Evolutionary conservation across 2,329 filamentous ascomycete species (phyloP).

Genomic region (Pyrenochaeta sp.): DNA sequence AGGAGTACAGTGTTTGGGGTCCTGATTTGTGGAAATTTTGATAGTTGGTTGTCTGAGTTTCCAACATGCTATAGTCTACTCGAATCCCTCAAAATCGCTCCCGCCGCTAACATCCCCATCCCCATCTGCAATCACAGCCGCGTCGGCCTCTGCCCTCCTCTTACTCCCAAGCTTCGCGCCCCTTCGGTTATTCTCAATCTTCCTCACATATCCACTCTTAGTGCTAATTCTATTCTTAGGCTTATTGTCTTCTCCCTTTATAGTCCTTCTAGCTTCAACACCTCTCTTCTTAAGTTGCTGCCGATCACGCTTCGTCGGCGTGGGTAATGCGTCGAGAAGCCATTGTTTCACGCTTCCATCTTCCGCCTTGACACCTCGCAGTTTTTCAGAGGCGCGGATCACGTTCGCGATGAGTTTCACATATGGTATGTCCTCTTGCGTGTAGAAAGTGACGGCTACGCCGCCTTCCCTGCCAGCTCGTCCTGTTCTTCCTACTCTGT

Average conservation of each 20-base stretch:
- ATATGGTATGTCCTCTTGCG: slow-evolving; percentile 89
- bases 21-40: neutral
- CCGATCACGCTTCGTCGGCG: slow-evolving; percentile 82
- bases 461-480: slow-evolving; percentile 87
- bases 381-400: slow-evolving; percentile 81
- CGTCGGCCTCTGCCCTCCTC: slow-evolving; percentile 34
- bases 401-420: slow-evolving; percentile 94
- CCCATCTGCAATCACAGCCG: slow-evolving; percentile 23
- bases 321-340: slow-evolving; percentile 87
- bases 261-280: slow-evolving; percentile 72
- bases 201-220: slow-evolving; percentile 78
- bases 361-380: slow-evolving; percentile 55
- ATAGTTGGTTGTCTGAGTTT: neutral
- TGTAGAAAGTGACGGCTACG: slow-evolving; percentile 92
- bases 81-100: slow-evolving; percentile 55
- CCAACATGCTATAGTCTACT: slow-evolving; percentile 15
- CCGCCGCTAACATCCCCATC: slow-evolving; percentile 27
- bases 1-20: too few species aligned
- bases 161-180: slow-evolving; percentile 56
- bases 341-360: slow-evolving; percentile 67
- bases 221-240: slow-evolving; percentile 74
- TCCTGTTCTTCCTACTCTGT: slow-evolving; percentile 90
- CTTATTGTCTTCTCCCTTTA: slow-evolving; percentile 31
- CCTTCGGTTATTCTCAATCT: slow-evolving; percentile 70
- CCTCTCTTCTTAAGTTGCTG: slow-evolving; percentile 83